Conservation (phyloP, 2,329 filamentous ascomycete species). For the Calonectria ilicicola region DNA sequence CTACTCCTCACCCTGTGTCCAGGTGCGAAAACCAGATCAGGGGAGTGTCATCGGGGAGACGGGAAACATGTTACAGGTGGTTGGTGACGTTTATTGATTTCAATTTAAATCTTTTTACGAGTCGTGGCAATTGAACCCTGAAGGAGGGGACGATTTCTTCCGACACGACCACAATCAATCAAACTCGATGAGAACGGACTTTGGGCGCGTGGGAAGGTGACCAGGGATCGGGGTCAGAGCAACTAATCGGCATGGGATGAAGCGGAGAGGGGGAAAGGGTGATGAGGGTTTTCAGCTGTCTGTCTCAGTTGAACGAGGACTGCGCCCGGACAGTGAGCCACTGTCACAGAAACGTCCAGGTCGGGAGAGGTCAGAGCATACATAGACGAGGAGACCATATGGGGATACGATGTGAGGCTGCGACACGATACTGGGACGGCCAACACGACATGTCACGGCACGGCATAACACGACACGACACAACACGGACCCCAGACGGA, state of each 20-base stretch:
- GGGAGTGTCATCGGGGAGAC: slow-evolving; percentile 32
- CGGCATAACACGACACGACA: slow-evolving; percentile 19
- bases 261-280: neutral
- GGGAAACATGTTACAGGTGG: slow-evolving; percentile 25
- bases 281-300: slow-evolving; percentile 12
- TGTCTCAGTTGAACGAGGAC: slow-evolving; percentile 34
- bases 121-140: neutral
- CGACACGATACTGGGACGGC: slow-evolving; percentile 23
- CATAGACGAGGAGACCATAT: slow-evolving; percentile 10
- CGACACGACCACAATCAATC: neutral
- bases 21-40: slow-evolving; percentile 17
- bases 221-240: neutral
- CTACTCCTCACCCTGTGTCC: neutral
- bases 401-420: slow-evolving; percentile 18
- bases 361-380: slow-evolving; percentile 21
- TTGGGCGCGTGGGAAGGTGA: neutral
- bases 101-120: slow-evolving; percentile 15
- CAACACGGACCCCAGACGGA: slow-evolving; percentile 25
- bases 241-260: neutral
- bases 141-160: neutral
- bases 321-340: slow-evolving; percentile 31
- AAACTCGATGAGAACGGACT: neutral
- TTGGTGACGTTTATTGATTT: slow-evolving; percentile 36
- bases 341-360: slow-evolving; percentile 13
- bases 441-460: slow-evolving; percentile 29